Base-by-base conservation (phyloP, 1,284 basidiomycete genomes). In the Blastosporella zonata region DNA sequence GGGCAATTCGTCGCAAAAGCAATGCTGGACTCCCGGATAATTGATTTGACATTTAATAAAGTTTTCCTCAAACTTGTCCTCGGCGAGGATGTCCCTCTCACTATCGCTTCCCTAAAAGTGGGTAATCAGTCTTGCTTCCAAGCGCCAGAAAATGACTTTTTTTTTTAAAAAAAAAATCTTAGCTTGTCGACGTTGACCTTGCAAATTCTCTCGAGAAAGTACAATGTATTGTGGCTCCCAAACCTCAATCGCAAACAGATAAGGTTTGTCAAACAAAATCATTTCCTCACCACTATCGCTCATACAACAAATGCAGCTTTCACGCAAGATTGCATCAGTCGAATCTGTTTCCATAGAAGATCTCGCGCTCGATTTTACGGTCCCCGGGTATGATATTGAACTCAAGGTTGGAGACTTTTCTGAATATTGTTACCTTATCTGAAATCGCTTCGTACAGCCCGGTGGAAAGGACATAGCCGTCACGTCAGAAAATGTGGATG, bases 1-100 rank as follows among this genome's bases (percentile, higher is more conserved):
- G 97, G 97, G 4, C 90, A 97, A 64, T 97, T 99, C 65, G 85
- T 97, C n/a, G 97, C 95, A 28, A 97, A 98, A 71, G 93, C 95
- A 1, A 84, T 99, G 75, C 75, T 99, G 40, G 97, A 99, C 68
- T 97, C 94, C 20, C 82, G 97, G 35, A 98, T 99, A 65, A 95
- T 99, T 67, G 97, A 99, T 67, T 75, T 98, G 59, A 87, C 91
- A 40, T 86, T 99, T 66, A 97, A 93, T 72, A 90, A 90, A 62
- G 73, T 95, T 18, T 97, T 98, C 77, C 74, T 97, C 58, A 92
- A 90, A 63, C 78, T 91, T 34, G 78, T 95, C 2, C 79, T 98
- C 8, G 91, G 90, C 39, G 87, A 93, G 61, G 83, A 89, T 22
- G 79, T 98, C 15, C 87, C 92, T 7, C 71, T 89, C 58, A 90